Evolutionary conservation across 192 early-diverging fungal species (phyloP), one percentile per base, ranked within the genome.

Genomic region (Fimicolochytrium jonesii): DNA sequence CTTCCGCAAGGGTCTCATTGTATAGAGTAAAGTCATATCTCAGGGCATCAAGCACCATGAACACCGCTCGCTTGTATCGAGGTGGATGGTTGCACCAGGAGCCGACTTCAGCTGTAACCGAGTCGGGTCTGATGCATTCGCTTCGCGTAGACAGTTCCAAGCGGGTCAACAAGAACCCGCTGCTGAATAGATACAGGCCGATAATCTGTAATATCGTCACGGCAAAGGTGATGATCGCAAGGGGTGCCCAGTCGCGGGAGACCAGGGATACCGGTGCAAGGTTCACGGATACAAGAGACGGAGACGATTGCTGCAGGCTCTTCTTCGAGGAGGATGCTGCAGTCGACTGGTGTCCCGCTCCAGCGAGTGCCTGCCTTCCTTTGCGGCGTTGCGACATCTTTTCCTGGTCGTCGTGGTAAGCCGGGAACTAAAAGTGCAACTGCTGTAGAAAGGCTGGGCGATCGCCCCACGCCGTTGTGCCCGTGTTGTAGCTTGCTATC

Each of bases 11-110:
- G 3, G 13, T 43, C 23, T 64, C 61, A 44, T 70, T 35, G 46
- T 66, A 75, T 4, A 56, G 35, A 4, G 70, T 66, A 56, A 81
- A 81, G 60, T 81, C 79, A 65, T 66, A 78, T n/a, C 79, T 62
- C n/a, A 81, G 59, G n/a, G 79, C 79, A 68, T 81, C 79, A 4
- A 81, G 36, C n/a, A 81, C 56, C 15, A 81, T 51, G 28, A 81
- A 43, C 10, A 81, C 60, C 3, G 72, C 69, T 7, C 71, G 56
- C 42, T 77, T 46, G 51, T 69, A 74, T 0, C 72, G 65, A 2
- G 36, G 26, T 23, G 32, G 49, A 23, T 55, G 59, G n/a, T n/a
- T n/a, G n/a, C n/a, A n/a, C 67, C 64, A 69, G 59, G 59, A 69
- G 15, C 55, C 60, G 11, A 7, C 18, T 1, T 5, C 4, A 7